A percentile compares a stretch with the other conserved stretches of the same genome.
phyloP scores from a whole-genome alignment of 192 early-diverging fungal species.

The Paraglomus occultum region DNA sequence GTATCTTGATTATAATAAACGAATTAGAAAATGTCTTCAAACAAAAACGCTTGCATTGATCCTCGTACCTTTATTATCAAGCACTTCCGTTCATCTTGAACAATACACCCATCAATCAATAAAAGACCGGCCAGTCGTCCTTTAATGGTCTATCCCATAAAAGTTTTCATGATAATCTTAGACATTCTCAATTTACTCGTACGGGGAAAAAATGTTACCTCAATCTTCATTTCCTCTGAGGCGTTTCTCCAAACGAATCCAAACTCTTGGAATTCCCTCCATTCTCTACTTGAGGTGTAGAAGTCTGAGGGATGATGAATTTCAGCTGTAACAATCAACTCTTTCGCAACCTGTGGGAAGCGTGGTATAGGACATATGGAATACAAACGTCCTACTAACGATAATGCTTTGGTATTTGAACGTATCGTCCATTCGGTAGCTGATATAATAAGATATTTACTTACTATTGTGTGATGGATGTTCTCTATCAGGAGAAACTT shows the following conservation, averaged over 20 bases:
- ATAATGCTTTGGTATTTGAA: too few relatives aligned
- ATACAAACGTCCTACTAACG: too few relatives aligned
- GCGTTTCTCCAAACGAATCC: constrained; percentile 22
- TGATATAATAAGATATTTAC: too few relatives aligned
- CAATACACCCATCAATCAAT: constrained; percentile 4
- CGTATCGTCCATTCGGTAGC: too few relatives aligned
- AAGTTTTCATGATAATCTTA: too few relatives aligned
- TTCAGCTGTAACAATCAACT: too few relatives aligned
- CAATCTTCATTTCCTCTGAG: not conserved
- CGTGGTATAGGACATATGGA: too few relatives aligned
- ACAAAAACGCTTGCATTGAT: not conserved
- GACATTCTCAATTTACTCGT: too few relatives aligned
- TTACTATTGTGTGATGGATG: too few relatives aligned
- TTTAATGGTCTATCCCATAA: constrained; percentile 13
- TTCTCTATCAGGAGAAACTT: too few relatives aligned
- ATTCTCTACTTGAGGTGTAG: not conserved
- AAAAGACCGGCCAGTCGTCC: not conserved
- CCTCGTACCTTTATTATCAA: constrained; percentile 19
- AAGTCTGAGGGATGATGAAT: too few relatives aligned
- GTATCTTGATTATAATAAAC: constrained; percentile 12
- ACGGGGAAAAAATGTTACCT: not conserved
- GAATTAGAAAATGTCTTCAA: not conserved
- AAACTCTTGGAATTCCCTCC: constrained; percentile 19
- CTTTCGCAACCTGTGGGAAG: too few relatives aligned
- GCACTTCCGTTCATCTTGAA: not conserved